phyloP scores from a whole-genome alignment of 208 protist genomes.

The Acanthamoeba royreba region DNA sequence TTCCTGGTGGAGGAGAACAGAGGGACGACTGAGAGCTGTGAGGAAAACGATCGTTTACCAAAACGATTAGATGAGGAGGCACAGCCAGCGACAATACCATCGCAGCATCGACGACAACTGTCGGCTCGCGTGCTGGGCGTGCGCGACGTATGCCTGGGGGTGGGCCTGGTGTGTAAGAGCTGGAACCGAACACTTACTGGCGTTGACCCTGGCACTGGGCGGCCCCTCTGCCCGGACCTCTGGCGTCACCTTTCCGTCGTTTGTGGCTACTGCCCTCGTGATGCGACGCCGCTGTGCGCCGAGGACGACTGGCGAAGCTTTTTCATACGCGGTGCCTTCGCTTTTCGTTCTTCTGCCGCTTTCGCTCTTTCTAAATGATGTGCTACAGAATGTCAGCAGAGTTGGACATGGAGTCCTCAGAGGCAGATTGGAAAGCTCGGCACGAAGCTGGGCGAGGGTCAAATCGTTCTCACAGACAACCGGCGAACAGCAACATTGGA shows the following conservation, averaged over 20 bases:
- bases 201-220: not conserved
- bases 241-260: not conserved
- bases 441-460: not conserved
- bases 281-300: not conserved
- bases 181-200: not conserved
- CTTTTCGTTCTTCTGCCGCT: not conserved
- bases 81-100: too few relatives aligned
- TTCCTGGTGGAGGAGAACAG: too few relatives aligned
- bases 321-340: not conserved
- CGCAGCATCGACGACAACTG: too few relatives aligned
- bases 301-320: not conserved
- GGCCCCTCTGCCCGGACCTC: not conserved
- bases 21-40: too few relatives aligned
- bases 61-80: too few relatives aligned
- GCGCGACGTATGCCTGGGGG: not conserved
- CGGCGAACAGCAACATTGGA: not conserved
- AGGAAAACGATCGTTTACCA: too few relatives aligned
- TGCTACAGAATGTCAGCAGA: not conserved
- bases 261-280: not conserved
- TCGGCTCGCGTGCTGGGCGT: too few relatives aligned
- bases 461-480: not conserved
- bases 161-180: not conserved
- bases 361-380: not conserved
- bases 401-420: not conserved
- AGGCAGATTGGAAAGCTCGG: not conserved